phyloP scores from a whole-genome alignment of 1,284 basidiomycete species.

The Boletus calvinii region DNA sequence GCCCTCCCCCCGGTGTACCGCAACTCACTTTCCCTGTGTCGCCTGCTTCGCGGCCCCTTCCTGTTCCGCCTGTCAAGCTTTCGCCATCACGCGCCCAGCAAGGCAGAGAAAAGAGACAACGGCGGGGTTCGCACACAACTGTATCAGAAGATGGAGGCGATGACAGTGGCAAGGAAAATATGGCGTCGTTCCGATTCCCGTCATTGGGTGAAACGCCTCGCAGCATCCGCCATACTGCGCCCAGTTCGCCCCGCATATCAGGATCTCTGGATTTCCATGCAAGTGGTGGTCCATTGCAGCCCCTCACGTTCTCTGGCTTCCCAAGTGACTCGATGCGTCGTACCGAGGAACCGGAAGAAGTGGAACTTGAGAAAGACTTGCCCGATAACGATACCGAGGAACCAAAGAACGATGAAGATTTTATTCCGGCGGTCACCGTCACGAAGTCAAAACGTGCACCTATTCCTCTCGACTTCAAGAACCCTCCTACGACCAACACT shows the following conservation, averaged over 20 bases:
- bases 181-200: conserved; percentile 76
- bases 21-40: conserved; percentile 45
- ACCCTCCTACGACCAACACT: conserved; percentile 67
- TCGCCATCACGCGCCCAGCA: conserved; percentile 43
- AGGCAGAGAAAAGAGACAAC: conserved; percentile 75
- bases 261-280: conserved; percentile 26
- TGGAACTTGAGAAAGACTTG: conserved; percentile 19
- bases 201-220: conserved; percentile 48
- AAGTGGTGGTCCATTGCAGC: conserved; percentile 48
- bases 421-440: conserved; percentile 36
- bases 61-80: conserved; percentile 32
- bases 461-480: conserved; percentile 78
- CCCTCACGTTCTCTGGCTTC: conserved; percentile 66
- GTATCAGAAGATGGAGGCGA: conserved; percentile 48
- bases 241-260: conserved; percentile 38
- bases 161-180: conserved; percentile 45
- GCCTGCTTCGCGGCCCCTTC: conserved; percentile 35
- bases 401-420: conserved; percentile 31
- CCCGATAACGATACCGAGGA: conserved; percentile 15
- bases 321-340: conserved; percentile 32
- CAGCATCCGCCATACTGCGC: conserved; percentile 46
- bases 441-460: conserved; percentile 65
- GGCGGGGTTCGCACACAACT: conserved; percentile 43
- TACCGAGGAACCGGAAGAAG: conserved; percentile 14
- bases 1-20: conserved; percentile 61